Evolutionary conservation across 768 basidiomycete genomes (phyloP).

Genomic region (Phylloporus rhodoxanthus): DNA sequence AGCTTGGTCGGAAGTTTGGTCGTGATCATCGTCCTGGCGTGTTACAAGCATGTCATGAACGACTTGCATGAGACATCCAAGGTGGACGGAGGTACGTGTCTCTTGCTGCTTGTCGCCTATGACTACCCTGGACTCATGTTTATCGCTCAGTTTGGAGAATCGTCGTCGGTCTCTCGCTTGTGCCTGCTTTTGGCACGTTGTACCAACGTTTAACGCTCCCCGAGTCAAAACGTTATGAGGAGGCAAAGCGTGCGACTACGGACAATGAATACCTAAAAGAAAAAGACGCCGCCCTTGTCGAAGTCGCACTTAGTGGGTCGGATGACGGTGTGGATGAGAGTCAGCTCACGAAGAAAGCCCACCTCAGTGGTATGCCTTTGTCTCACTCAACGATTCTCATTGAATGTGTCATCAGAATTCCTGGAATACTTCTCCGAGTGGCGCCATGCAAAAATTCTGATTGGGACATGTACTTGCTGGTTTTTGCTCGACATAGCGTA

Average conservation of each 20-base stretch:
- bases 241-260: conserved; percentile 31
- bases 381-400: not conserved
- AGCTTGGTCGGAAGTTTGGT: conserved; percentile 56
- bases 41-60: conserved; percentile 61
- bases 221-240: conserved; percentile 54
- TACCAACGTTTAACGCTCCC: conserved; percentile 72
- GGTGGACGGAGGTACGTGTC: conserved; percentile 58
- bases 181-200: conserved; percentile 69
- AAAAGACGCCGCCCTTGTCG: conserved; percentile 15
- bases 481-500: conserved; percentile 72
- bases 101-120: not conserved
- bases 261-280: conserved; percentile 32
- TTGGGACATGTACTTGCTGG: conserved; percentile 68
- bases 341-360: conserved; percentile 40
- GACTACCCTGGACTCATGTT: not conserved
- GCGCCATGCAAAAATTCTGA: conserved; percentile 59
- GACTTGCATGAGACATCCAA: conserved; percentile 51
- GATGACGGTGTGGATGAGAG: conserved; percentile 4
- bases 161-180: conserved; percentile 62
- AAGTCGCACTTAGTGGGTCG: not conserved
- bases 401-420: conserved; percentile 44
- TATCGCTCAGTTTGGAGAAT: conserved; percentile 60
- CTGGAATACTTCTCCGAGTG: conserved; percentile 64
- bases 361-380: conserved; percentile 40
- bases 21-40: conserved; percentile 57